A percentile compares a stretch with the other conserved stretches of the same genome.
These are phyloP conservation scores for Hyphodiscus sp. DNA, from an alignment of 2,329 filamentous ascomycete genomes.

Conservation along the genomic window DNA sequence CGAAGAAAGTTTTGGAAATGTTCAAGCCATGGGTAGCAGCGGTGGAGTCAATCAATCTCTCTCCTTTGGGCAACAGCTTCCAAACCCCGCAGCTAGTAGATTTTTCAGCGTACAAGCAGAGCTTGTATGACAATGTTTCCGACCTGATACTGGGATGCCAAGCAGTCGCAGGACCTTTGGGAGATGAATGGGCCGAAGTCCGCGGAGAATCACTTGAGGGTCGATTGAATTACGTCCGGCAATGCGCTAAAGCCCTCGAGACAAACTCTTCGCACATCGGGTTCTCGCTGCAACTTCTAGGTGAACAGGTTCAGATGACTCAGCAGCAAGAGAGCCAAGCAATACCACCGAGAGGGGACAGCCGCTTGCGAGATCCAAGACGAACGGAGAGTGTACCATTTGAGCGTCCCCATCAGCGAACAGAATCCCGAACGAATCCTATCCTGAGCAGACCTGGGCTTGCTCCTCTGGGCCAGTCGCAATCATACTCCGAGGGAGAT, in stretches of 20 bases:
- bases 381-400: constrained; percentile 53
- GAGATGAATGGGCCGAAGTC: constrained; percentile 94
- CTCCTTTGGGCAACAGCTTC: constrained; percentile 67
- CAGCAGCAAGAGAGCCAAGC: constrained; percentile 37
- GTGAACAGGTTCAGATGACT: constrained; percentile 66
- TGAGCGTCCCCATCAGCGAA: constrained; percentile 47
- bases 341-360: constrained; percentile 25
- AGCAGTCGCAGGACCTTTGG: constrained; percentile 81
- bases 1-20: constrained; percentile 74
- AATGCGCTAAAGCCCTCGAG: constrained; percentile 74
- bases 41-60: constrained; percentile 87
- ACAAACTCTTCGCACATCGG: constrained; percentile 81
- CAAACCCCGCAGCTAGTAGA: constrained; percentile 82
- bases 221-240: constrained; percentile 71
- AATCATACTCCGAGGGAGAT: constrained; percentile 54
- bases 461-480: constrained; percentile 34
- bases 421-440: constrained; percentile 42
- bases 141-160: constrained; percentile 86
- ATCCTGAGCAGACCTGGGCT: constrained; percentile 22
- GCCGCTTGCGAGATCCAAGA: constrained; percentile 46
- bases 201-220: constrained; percentile 85
- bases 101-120: constrained; percentile 87
- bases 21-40: constrained; percentile 87
- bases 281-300: constrained; percentile 79
- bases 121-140: constrained; percentile 85